Base-by-base conservation (phyloP, 768 basidiomycete species). In the Cytidiella melzeri region DNA sequence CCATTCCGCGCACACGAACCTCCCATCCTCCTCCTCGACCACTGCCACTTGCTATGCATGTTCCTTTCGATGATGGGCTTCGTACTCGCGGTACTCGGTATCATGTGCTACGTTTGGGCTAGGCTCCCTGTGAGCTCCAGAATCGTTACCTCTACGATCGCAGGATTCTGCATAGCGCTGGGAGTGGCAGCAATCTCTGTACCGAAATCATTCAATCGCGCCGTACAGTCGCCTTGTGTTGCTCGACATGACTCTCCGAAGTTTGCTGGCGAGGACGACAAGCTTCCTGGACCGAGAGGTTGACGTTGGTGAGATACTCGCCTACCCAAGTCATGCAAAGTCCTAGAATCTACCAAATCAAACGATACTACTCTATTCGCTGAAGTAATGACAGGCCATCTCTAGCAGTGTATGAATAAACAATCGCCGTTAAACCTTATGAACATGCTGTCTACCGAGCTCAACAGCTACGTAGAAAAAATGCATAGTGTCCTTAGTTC, bases 41-140 rank as follows among this genome's bases (percentile, higher is more conserved):
- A 73, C 18, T 73, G 69, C 26, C 79, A 81, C 47, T 52, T 67
- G 21, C 61, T 81, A 4, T 79, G 76, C 53, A 73, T 81, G 45
- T 52, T 63, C 49, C 58, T 77, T 5, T 66, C 80, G 11, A 62
- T 67, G 6, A 34, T 68, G 25, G 80, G 80, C 19, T 83, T 82
- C 55, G 55, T 68, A 10, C 65, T 82, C 15, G 74, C 74, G 2
- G 63, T 80, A 21, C 55, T 65, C 9, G 81, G 81, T 0, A 71
- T 80, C 43, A 4, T 79, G 4, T 72, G 72, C 54, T 79, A 73
- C 51, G 67, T 74, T 2, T 83, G 79, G 80, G 69, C 71, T 10
- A 57, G 61, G 20, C 70, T 79, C 48, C 68, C 78, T 1, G 51
- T 26, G 3, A 72, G 69, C 44, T 77, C 75, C 5, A 68, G 74